phyloP scores from a whole-genome alignment of 768 basidiomycete species.

The Xerocomellus chrysenteron region DNA sequence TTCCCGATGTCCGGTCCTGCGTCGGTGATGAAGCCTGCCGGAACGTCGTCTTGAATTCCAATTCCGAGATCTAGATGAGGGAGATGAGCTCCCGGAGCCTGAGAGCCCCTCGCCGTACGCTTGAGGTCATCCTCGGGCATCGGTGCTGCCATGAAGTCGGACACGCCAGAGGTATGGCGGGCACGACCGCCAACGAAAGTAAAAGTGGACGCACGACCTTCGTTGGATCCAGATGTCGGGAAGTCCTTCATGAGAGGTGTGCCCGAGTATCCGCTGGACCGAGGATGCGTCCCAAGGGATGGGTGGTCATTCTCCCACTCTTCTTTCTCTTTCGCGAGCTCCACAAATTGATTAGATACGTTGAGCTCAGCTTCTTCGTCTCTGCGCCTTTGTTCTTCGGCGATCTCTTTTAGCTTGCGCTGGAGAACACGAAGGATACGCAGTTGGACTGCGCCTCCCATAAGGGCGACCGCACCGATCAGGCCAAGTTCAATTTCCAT shows the following conservation, averaged over 20 bases:
- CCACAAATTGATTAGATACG: constrained; percentile 68
- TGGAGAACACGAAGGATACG: constrained; percentile 80
- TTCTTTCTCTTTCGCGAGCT: constrained; percentile 64
- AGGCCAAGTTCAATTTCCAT: constrained; percentile 95
- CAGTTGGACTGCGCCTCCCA: constrained; percentile 89
- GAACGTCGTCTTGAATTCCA: constrained; percentile 74
- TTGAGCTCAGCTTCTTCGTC: constrained; percentile 76
- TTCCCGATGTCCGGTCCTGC: constrained; percentile 31
- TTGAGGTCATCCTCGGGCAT: constrained; percentile 61
- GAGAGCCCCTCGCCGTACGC: constrained; percentile 47
- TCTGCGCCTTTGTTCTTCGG: constrained; percentile 65
- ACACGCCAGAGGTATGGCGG: constrained; percentile 65
- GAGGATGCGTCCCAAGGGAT: constrained; percentile 54
- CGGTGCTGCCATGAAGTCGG: constrained; percentile 68
- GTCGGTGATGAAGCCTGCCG: constrained; percentile 62
- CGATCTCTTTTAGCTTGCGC: constrained; percentile 75
- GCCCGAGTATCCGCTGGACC: constrained; percentile 62
- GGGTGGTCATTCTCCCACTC: constrained; percentile 91
- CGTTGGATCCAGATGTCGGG: constrained; percentile 49
- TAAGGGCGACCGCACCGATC: constrained; percentile 76
- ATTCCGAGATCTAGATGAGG: constrained; percentile 74
- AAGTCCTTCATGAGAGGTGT: constrained; percentile 67
- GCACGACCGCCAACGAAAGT: constrained; percentile 53
- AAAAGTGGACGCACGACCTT: constrained; percentile 42
- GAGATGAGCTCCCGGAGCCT: constrained; percentile 52